Evolutionary conservation across 1,139 yeast genomes (phyloP).

Genomic region (Zygosaccharomyces sapae): DNA sequence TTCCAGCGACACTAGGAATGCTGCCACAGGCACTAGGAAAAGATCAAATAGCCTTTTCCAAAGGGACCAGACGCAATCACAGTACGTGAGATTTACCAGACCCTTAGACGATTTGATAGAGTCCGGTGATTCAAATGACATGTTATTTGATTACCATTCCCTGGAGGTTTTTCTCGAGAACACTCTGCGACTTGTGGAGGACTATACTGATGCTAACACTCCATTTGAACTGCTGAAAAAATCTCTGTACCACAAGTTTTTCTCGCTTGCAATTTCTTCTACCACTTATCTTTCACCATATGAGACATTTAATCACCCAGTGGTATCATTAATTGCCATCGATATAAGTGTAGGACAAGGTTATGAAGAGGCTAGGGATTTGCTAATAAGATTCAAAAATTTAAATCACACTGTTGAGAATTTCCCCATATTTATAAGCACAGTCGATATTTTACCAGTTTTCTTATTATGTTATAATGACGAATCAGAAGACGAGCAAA

Average conservation of each 20-base stretch:
- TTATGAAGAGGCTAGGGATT: slow-evolving; percentile 52
- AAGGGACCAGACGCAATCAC: slow-evolving; percentile 33
- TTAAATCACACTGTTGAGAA: slow-evolving; percentile 25
- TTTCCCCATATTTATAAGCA: slow-evolving; percentile 58
- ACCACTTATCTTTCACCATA: slow-evolving; percentile 63
- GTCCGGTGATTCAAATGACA: slow-evolving; percentile 24
- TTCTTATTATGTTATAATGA: slow-evolving; percentile 38
- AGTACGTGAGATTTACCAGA: slow-evolving; percentile 45
- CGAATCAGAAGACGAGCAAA: slow-evolving; percentile 27
- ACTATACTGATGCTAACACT: slow-evolving; percentile 26
- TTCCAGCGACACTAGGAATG: background rate
- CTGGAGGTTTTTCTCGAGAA: slow-evolving; percentile 37
- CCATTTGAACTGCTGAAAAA: slow-evolving; percentile 36
- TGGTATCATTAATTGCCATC: slow-evolving; percentile 68
- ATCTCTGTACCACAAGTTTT: slow-evolving; percentile 55
- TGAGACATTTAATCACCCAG: slow-evolving; percentile 88
- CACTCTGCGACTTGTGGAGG: slow-evolving; percentile 36
- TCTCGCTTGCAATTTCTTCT: slow-evolving; percentile 59
- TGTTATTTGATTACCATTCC: slow-evolving; percentile 35
- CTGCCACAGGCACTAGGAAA: slow-evolving; percentile 17
- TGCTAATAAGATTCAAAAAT: slow-evolving; percentile 47
- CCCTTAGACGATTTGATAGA: slow-evolving; percentile 40
- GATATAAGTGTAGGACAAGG: slow-evolving; percentile 30
- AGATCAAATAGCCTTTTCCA: slow-evolving; percentile 34
- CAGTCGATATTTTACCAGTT: slow-evolving; percentile 51